Percentiles rank a stretch among this genome's conserved stretches.
These are phyloP conservation scores for Odonthalia washingtoniensis DNA, from an alignment of 31 red algal genomes.

Conservation along the genomic window DNA sequence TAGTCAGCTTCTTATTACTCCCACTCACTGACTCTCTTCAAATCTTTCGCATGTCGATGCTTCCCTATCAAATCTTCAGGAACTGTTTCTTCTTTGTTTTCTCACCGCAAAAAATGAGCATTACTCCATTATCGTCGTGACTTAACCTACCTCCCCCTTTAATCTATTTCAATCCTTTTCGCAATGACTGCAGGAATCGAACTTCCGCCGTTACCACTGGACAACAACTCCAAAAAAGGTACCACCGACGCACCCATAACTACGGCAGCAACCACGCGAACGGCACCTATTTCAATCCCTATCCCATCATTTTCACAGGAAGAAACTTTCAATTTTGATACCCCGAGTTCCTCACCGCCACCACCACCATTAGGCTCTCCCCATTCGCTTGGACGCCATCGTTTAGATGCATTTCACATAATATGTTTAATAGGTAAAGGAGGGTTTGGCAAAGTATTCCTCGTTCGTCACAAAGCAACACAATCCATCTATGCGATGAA, in stretches of 20 bases:
- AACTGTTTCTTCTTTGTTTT: no score
- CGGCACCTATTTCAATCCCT: background rate
- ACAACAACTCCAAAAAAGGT: background rate
- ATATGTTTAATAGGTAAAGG: conserved; percentile 92
- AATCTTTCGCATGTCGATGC: no score
- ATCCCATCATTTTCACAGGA: background rate
- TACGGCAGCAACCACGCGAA: no score
- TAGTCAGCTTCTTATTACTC: no score
- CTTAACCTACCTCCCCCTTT: no score
- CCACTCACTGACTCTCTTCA: no score
- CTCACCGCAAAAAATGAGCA: no score
- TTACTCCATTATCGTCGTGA: no score
- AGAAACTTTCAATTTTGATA: background rate
- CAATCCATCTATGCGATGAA: conserved; percentile 92
- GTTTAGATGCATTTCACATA: conserved; percentile 84
- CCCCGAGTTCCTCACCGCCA: conserved; percentile 39
- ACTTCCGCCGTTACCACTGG: background rate
- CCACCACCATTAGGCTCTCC: conserved; percentile 37
- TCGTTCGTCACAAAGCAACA: conserved; percentile 89
- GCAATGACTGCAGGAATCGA: background rate
- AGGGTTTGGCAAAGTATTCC: conserved; percentile 93
- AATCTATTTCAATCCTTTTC: no score
- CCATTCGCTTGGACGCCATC: conserved; percentile 39
- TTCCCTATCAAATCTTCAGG: no score
- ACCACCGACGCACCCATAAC: no score